phyloP scores from a whole-genome alignment of 2,329 filamentous ascomycete genomes.

The Daldinia sp. region DNA sequence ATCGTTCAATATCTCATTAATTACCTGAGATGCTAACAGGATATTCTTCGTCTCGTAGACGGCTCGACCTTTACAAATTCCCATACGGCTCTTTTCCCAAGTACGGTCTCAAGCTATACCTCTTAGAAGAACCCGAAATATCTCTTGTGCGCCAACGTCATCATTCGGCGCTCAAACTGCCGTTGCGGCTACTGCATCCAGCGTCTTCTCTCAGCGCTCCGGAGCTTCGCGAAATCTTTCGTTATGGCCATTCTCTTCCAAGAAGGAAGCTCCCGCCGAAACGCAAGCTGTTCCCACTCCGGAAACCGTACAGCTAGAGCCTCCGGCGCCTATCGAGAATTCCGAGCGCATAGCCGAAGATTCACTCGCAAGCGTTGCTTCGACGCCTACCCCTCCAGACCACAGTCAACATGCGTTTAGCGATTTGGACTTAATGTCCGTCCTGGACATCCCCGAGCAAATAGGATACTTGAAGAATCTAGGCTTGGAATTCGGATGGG shows the following conservation, averaged over 20 bases:
- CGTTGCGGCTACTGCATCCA: slow-evolving; percentile 26
- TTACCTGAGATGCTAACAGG: slow-evolving; percentile 11
- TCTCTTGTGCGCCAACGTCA: slow-evolving; percentile 32
- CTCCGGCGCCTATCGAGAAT: not conserved
- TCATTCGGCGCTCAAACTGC: slow-evolving; percentile 26
- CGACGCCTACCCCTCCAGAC: slow-evolving; percentile 38
- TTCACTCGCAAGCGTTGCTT: not conserved
- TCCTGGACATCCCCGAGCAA: slow-evolving; percentile 72
- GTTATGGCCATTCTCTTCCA: slow-evolving; percentile 46
- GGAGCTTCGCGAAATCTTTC: slow-evolving; percentile 46
- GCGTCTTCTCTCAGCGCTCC: slow-evolving; percentile 43
- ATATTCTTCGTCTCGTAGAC: slow-evolving; percentile 33
- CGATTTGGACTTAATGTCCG: slow-evolving; percentile 50
- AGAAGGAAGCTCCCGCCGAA: slow-evolving; percentile 31
- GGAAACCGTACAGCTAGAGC: not conserved
- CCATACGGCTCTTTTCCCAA: slow-evolving; percentile 41
- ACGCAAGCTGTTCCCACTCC: slow-evolving; percentile 13
- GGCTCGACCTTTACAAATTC: slow-evolving; percentile 23
- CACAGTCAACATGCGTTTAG: slow-evolving; percentile 43
- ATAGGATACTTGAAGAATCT: slow-evolving; percentile 85
- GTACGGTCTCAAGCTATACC: slow-evolving; percentile 31
- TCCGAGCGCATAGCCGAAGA: not conserved
- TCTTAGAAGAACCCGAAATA: slow-evolving; percentile 21
- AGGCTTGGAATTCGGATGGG: slow-evolving; percentile 88
- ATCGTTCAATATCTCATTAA: not conserved